Percentiles rank a stretch among this genome's conserved stretches.
Evolutionary conservation across 176 grass and related monocot genomes (phyloP).

Genomic region (Hordeum marinum): DNA sequence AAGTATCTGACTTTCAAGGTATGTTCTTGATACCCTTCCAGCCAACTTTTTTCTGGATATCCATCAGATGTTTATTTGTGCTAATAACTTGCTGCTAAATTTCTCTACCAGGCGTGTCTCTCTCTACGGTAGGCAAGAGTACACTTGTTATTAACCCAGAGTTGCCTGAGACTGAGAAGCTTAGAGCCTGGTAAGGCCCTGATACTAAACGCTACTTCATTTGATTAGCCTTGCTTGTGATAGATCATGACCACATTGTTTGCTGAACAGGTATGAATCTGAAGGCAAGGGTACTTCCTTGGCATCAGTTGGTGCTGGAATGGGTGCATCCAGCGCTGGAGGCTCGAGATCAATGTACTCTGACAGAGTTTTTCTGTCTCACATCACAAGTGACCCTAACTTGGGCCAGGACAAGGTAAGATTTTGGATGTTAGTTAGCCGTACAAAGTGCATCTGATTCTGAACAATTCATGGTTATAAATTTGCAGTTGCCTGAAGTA

Average conservation of each 20-base stretch:
- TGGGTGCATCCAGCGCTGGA: conserved; percentile 37
- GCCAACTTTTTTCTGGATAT: not conserved
- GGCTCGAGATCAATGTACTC: conserved; percentile 74
- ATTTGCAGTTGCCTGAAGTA: not conserved
- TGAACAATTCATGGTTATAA: not conserved
- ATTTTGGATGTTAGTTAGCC: not conserved
- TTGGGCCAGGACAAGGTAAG: conserved; percentile 88
- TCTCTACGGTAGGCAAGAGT: conserved; percentile 79
- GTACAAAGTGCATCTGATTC: not conserved
- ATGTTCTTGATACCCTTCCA: not conserved
- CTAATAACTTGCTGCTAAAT: not conserved
- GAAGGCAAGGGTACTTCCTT: conserved; percentile 71
- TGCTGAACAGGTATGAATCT: conserved; percentile 67
- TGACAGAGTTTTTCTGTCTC: conserved; percentile 81
- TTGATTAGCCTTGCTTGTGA: not conserved
- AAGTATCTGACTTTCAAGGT: conserved; percentile 94
- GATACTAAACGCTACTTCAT: not conserved
- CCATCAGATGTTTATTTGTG: not conserved
- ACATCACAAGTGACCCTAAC: conserved; percentile 66
- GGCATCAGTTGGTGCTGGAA: conserved; percentile 66
- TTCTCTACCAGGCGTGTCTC: conserved; percentile 59
- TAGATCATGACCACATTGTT: not conserved
- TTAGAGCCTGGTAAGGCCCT: conserved; percentile 55
- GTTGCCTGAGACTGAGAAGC: conserved; percentile 58
- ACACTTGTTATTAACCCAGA: conserved; percentile 63